Conservation (phyloP, 345 rosid genomes). For the Populus deltoides region DNA sequence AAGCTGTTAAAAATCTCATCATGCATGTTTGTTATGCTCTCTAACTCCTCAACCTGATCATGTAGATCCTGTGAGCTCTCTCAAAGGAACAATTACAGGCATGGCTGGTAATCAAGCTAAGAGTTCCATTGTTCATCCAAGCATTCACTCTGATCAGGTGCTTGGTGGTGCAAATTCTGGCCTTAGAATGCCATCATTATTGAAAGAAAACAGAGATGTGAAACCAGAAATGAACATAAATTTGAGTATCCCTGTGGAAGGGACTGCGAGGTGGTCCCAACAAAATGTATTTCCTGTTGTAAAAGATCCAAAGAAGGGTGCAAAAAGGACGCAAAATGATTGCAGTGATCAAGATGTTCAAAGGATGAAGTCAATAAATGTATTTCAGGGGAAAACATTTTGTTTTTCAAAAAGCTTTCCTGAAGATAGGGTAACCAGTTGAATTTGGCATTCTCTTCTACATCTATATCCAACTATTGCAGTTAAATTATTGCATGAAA, state of each 20-base stretch:
- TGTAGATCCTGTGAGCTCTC: constrained; percentile 47
- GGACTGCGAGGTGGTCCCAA: constrained; percentile 29
- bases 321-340: constrained; percentile 35
- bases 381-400: constrained; percentile 73
- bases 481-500: too few species aligned
- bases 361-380: constrained; percentile 36
- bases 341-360: constrained; percentile 28
- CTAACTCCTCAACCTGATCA: constrained; percentile 22
- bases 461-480: background rate
- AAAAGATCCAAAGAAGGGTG: constrained; percentile 34
- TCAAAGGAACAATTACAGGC: constrained; percentile 43
- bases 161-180: constrained; percentile 28
- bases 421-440: constrained; percentile 72
- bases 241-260: constrained; percentile 22
- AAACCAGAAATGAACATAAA: constrained; percentile 29
- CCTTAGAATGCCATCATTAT: constrained; percentile 30
- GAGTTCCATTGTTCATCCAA: constrained; percentile 18
- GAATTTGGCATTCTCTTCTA: constrained; percentile 5
- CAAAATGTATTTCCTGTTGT: constrained; percentile 26
- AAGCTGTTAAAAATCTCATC: background rate
- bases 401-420: constrained; percentile 75
- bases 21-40: constrained; percentile 11
- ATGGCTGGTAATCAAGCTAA: constrained; percentile 39
- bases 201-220: constrained; percentile 37
- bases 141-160: constrained; percentile 31